Conservation (phyloP, 2,329 filamentous ascomycete species). For the Stromatinia cepivora region DNA sequence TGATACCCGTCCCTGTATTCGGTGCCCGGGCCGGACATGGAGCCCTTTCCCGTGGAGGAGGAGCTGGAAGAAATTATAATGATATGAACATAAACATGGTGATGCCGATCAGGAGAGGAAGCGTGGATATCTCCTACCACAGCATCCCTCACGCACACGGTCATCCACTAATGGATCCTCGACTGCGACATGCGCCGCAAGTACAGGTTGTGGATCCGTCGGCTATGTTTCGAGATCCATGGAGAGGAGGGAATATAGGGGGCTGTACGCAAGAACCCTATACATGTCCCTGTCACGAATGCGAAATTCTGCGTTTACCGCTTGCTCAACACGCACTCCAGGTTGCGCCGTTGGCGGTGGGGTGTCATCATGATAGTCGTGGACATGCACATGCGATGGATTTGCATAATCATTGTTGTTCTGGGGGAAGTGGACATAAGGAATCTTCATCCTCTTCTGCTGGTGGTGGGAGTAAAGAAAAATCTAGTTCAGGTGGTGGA, state of each 20-base stretch:
- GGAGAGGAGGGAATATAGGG: background rate
- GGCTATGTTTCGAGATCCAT: slow-evolving; percentile 6
- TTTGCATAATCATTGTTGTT: slow-evolving; percentile 21
- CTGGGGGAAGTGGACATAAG: background rate
- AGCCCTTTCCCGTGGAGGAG: slow-evolving; percentile 7
- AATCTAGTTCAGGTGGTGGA: background rate
- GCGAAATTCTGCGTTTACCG: background rate
- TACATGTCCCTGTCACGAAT: slow-evolving; percentile 5
- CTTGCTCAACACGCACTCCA: background rate
- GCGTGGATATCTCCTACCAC: slow-evolving; percentile 9
- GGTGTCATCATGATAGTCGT: slow-evolving; percentile 5
- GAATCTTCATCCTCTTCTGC: slow-evolving; percentile 1
- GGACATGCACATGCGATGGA: background rate
- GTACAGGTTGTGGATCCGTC: slow-evolving; percentile 9
- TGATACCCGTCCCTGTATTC: slow-evolving; percentile 9
- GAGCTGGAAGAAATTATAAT: slow-evolving; percentile 7
- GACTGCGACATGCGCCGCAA: slow-evolving; percentile 2
- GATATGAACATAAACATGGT: slow-evolving; percentile 9
- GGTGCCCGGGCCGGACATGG: slow-evolving; percentile 3
- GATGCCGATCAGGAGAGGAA: background rate
- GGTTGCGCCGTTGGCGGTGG: background rate
- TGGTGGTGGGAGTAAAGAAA: background rate
- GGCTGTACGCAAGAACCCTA: slow-evolving; percentile 8
- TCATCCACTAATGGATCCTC: slow-evolving; percentile 1
- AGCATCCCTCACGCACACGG: background rate